Percentiles rank a stretch among this genome's conserved stretches.
These are phyloP conservation scores for Morella rubra DNA, from an alignment of 306 rosid genomes.

Conservation along the genomic window DNA sequence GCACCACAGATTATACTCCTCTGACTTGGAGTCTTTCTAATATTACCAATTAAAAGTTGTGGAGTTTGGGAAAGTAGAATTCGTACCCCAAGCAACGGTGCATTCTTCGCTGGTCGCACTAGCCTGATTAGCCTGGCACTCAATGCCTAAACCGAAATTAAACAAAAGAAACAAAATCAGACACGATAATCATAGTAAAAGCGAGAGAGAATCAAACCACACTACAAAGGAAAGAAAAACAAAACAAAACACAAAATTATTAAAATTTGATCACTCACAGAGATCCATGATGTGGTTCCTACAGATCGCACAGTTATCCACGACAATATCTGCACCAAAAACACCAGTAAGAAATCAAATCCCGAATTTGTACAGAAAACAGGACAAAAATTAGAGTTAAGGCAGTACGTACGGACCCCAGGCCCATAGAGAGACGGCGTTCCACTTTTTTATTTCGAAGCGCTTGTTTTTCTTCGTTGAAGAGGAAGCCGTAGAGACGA, in stretches of 20 bases:
- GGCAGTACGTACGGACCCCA: conserved; percentile 50
- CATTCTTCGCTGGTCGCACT: conserved; percentile 58
- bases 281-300: conserved; percentile 98
- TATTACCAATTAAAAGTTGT: too few relatives aligned
- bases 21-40: neutral
- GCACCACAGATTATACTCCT: neutral
- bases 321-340: conserved; percentile 67
- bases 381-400: neutral
- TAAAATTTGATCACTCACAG: conserved; percentile 37
- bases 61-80: neutral
- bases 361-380: neutral
- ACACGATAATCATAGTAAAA: neutral
- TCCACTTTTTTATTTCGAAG: conserved; percentile 94
- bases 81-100: conserved; percentile 61
- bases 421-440: conserved; percentile 96
- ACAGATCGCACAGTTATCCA: conserved; percentile 93
- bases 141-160: conserved; percentile 56
- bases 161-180: neutral
- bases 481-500: conserved; percentile 59
- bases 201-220: neutral
- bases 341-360: neutral
- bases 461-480: conserved; percentile 65
- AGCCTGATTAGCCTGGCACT: conserved; percentile 90
- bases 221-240: neutral
- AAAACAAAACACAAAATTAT: neutral